Evolutionary conservation across 805 yeast species (phyloP).

Genomic region (Hanseniaspora singularis): DNA sequence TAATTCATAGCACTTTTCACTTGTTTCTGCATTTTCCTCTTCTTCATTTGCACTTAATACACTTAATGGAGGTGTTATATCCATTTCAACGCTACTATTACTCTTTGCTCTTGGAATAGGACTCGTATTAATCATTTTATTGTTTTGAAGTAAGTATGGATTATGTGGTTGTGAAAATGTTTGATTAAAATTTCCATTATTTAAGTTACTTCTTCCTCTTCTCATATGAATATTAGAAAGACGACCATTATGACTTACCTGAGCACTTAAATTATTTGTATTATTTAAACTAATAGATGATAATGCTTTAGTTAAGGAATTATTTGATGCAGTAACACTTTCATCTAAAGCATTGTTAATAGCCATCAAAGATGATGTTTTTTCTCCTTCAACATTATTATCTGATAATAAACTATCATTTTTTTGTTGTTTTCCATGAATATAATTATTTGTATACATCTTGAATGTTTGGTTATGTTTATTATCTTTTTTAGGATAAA

Average conservation of each 20-base stretch:
- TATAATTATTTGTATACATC: constrained; percentile 12
- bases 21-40: constrained; percentile 13
- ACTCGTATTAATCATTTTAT: not conserved
- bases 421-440: constrained; percentile 12
- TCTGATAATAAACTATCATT: constrained; percentile 12
- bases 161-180: constrained; percentile 1
- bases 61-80: not conserved
- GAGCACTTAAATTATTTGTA: no score
- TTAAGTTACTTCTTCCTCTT: constrained; percentile 8
- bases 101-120: not conserved
- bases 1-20: constrained; percentile 13
- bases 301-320: constrained; percentile 8
- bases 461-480: not conserved
- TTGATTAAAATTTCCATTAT: not conserved
- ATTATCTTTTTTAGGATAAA: no score
- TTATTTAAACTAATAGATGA: constrained; percentile 4
- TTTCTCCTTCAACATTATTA: not conserved
- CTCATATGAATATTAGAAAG: constrained; percentile 10
- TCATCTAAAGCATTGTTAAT: not conserved
- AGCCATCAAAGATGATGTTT: constrained; percentile 4
- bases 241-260: not conserved
- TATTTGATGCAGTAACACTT: not conserved
- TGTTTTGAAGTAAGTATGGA: not conserved
- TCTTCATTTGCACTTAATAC: not conserved
- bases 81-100: constrained; percentile 2